Conservation (phyloP, 768 basidiomycete genomes). For the Leccinum variicolor region DNA sequence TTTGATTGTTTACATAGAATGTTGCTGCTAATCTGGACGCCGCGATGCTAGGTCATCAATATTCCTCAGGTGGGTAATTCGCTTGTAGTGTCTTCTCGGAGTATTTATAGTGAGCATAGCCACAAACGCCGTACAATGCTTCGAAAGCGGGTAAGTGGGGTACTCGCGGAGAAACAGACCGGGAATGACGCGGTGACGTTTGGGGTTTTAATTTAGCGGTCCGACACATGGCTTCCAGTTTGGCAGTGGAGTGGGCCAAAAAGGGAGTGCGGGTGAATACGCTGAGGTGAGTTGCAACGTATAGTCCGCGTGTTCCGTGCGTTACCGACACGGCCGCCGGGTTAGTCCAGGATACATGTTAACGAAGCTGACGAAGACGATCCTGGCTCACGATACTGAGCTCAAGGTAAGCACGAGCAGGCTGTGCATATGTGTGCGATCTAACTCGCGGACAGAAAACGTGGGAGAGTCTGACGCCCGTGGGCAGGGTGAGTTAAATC, state of each 20-base stretch:
- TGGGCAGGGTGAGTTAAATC: slow-evolving; percentile 60
- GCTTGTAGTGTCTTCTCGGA: background rate
- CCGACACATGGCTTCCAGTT: slow-evolving; percentile 87
- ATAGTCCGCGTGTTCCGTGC: background rate
- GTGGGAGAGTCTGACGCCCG: slow-evolving; percentile 83
- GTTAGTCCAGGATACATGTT: slow-evolving; percentile 90
- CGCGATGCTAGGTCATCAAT: slow-evolving; percentile 66
- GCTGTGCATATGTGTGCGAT: background rate
- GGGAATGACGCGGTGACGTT: slow-evolving; percentile 3
- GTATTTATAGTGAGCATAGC: slow-evolving; percentile 36
- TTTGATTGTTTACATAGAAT: background rate
- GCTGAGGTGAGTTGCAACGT: slow-evolving; percentile 46
- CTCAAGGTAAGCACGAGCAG: slow-evolving; percentile 52
- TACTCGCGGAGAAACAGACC: background rate
- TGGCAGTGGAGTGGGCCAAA: slow-evolving; percentile 96
- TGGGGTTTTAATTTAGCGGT: slow-evolving; percentile 53
- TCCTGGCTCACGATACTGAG: slow-evolving; percentile 70
- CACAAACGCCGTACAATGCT: slow-evolving; percentile 94
- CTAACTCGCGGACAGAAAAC: slow-evolving; percentile 49
- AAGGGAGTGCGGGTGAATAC: slow-evolving; percentile 84
- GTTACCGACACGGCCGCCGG: slow-evolving; percentile 4
- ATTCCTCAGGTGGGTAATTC: slow-evolving; percentile 65
- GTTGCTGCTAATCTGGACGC: slow-evolving; percentile 9
- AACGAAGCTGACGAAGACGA: slow-evolving; percentile 82
- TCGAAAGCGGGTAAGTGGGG: slow-evolving; percentile 75